Evolutionary conservation across 1,284 basidiomycete species (phyloP), one percentile per base, ranked within the genome.

Genomic region (Puccinia horiana): DNA sequence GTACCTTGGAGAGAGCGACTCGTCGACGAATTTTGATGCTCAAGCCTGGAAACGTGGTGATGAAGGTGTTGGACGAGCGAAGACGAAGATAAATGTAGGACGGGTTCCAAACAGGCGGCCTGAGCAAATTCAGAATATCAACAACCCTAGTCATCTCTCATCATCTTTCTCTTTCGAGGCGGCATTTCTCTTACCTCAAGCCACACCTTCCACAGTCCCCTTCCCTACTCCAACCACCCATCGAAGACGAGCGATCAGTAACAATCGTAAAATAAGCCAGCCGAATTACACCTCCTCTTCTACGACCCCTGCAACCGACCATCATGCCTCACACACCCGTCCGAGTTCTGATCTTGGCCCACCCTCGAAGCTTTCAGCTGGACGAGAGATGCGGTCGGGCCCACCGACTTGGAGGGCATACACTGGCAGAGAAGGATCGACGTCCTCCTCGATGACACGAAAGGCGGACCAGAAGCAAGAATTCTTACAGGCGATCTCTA

Each of bases 11-110:
- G 75, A 76, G 58, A 76, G 75, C n/a, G 78, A 81, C 63, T 81
- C 78, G 32, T 81, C 56, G 4, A 81, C 67, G 18, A 61, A 72
- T 32, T 81, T 81, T 23, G 78, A 81, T 40, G 54, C 78, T 26
- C 78, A 81, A 81, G 78, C 78, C 16, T 81, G 78, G 78, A 81
- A 81, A 54, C 44, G 70, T 12, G 78, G 78, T 11, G 52, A 73
- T 44, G 29, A 61, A 42, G 78, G 65, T 0, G 72, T 47, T 29
- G 37, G 67, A 16, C 26, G 54, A 32, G n/a, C 1, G 12, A 69
- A 47, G 40, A 67, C 26, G 29, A 69, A 23, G n/a, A 26, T 35
- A 37, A 26, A n/a, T 44, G 14, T 40, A 2, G 12, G 37, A 76
- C 23, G 5, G 29, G 18, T 18, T 49, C 16, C 42, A 11, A 54